Evolutionary conservation across 306 rosid genomes (phyloP), one percentile per base, ranked within the genome.

Genomic region (Castanospermum australe): DNA sequence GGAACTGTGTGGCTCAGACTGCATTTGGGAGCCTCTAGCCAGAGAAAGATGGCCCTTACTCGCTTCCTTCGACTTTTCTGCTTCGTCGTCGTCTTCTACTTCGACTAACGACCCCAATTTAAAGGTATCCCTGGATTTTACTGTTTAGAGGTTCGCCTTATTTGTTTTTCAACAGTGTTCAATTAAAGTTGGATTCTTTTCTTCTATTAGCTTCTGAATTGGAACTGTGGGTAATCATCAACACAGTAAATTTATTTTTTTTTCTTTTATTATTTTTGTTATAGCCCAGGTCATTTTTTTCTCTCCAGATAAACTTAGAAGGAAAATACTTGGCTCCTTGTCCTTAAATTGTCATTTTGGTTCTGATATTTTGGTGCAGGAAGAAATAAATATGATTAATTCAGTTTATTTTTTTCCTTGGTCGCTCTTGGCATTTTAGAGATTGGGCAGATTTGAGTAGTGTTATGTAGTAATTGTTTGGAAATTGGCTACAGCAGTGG

Each of bases 31-130:
- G 62, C 60, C 85, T 81, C 87, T 92, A 8, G 81, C 79, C 2
- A 72, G 76, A 67, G 76, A 83, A 56, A 78, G 97, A 88, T 94
- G 97, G 98, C 88, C 93, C 35, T 84, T 47, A 51, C 64, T 85
- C 35, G 39, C 62, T n/a, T 77, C 63, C 41, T 63, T 57, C 14
- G 56, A 76, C 54, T 72, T 25, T 18, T 21, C 73, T 65, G 51
- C 86, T 11, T 61, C 79, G 10, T 79, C 93, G 22, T 79, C 89
- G 36, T 75, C 92, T 0, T 85, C 90, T 2, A 8, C 55, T 84
- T 51, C 84, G 13, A 32, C 60, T 64, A 15, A 44, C 12, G 81
- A 54, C 32, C 89, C 85, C 17, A 65, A 51, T 60, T 60, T 69
- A 56, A 76, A 76, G 96, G 97, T 91, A 71, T 18, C 9, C 38